Conservation (phyloP, 352 stramenopile genomes). For the Pythium brassicae region DNA sequence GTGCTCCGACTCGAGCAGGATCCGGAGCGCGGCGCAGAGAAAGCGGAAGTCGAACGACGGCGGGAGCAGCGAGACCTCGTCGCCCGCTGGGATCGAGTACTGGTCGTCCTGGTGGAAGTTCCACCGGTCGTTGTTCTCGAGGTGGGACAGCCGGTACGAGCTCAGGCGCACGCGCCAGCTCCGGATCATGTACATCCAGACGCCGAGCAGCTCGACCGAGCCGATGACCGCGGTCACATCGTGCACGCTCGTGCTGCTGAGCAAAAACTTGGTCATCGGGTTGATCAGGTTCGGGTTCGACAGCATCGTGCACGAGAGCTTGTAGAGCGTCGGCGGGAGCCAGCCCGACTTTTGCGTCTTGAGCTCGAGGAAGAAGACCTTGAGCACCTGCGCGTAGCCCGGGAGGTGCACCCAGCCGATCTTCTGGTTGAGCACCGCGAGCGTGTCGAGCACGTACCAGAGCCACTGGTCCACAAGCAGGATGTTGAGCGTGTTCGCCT, state of each 20-base stretch:
- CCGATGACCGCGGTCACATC: conserved; percentile 85
- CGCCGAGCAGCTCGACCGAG: conserved; percentile 79
- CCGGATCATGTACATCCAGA: conserved; percentile 92
- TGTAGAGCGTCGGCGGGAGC: conserved; percentile 84
- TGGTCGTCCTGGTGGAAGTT: conserved; percentile 89
- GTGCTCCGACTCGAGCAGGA: conserved; percentile 80
- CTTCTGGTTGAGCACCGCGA: conserved; percentile 88
- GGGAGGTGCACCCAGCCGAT: conserved; percentile 84
- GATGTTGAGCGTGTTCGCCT: conserved; percentile 87
- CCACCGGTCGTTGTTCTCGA: conserved; percentile 89
- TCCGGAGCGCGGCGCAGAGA: conserved; percentile 71
- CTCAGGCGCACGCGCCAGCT: conserved; percentile 84
- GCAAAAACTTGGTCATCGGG: conserved; percentile 87
- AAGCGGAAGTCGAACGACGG: conserved; percentile 88
- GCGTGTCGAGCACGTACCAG: conserved; percentile 86
- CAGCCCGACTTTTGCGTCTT: conserved; percentile 87
- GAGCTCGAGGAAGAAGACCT: conserved; percentile 87
- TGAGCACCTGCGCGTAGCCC: conserved; percentile 83
- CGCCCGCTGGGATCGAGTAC: conserved; percentile 83
- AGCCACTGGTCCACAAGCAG: conserved; percentile 85
- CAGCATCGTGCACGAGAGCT: conserved; percentile 87
- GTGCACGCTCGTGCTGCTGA: conserved; percentile 85
- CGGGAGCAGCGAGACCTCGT: conserved; percentile 81
- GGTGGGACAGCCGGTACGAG: conserved; percentile 82
- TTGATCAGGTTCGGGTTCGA: conserved; percentile 87